phyloP scores from a whole-genome alignment of 2,329 filamentous ascomycete genomes.

The Colletotrichum plurivorum region DNA sequence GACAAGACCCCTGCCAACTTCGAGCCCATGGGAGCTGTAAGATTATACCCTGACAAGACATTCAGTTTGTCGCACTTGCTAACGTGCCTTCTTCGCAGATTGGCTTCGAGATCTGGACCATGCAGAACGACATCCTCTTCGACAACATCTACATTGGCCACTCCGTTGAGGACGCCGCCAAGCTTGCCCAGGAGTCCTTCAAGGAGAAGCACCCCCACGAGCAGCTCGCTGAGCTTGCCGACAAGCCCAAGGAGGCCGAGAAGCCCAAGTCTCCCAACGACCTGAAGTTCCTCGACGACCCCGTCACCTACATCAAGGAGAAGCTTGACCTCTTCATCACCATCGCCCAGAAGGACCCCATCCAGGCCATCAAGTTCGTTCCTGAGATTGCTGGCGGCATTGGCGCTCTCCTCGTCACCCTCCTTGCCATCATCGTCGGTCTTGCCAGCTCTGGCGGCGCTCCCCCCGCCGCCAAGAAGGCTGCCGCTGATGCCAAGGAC shows the following conservation, averaged over 20 bases:
- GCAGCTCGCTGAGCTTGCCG: constrained; percentile 82
- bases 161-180: constrained; percentile 91
- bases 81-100: constrained; percentile 68
- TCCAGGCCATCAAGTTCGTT: constrained; percentile 89
- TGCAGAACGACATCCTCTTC: constrained; percentile 98
- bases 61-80: constrained; percentile 17
- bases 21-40: constrained; percentile 96
- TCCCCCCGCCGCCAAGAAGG: constrained; percentile 81
- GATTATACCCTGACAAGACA: constrained; percentile 53
- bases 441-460: constrained; percentile 73
- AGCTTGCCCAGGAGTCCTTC: constrained; percentile 91
- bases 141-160: constrained; percentile 99
- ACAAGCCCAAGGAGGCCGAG: constrained; percentile 80
- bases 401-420: constrained; percentile 76
- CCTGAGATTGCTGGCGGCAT: constrained; percentile 91
- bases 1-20: constrained; percentile 97
- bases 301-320: constrained; percentile 88
- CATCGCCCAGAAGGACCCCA: constrained; percentile 84
- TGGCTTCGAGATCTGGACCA: constrained; percentile 99
- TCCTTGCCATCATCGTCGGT: constrained; percentile 79
- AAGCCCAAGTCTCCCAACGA: constrained; percentile 80
- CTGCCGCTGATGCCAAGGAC: constrained; percentile 74
- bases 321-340: constrained; percentile 93
- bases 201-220: constrained; percentile 89
- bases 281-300: constrained; percentile 92